Conservation (phyloP, 495 filamentous ascomycete species). For the Aspergillus coremiiformis region DNA sequence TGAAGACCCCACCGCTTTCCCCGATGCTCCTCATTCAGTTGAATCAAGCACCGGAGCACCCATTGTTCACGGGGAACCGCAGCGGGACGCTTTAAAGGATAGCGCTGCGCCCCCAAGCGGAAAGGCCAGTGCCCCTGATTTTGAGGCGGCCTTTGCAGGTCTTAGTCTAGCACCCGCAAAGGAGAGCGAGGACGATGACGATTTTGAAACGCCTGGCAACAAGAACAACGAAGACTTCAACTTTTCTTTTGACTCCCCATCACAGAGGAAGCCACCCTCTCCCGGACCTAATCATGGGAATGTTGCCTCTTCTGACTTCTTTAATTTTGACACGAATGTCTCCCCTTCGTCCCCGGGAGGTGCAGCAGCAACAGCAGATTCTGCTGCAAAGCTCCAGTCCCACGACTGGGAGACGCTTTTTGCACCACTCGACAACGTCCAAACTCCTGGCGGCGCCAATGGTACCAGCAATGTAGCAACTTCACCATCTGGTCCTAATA, state of each 20-base stretch:
- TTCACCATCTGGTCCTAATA: constrained; percentile 8
- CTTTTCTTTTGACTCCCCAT: constrained; percentile 51
- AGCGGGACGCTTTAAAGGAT: constrained; percentile 13
- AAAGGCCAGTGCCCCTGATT: constrained; percentile 50
- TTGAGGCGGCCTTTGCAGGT: constrained; percentile 87
- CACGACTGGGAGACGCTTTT: constrained; percentile 98
- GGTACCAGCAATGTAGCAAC: constrained; percentile 7
- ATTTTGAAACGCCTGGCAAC: constrained; percentile 26
- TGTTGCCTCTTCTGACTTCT: constrained; percentile 31
- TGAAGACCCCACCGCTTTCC: constrained; percentile 51
- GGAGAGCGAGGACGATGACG: constrained; percentile 79
- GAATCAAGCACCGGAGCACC: constrained; percentile 37
- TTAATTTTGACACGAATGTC: constrained; percentile 45
- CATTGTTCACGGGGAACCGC: constrained; percentile 32
- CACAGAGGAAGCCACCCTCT: constrained; percentile 22
- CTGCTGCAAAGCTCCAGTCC: constrained; percentile 21
- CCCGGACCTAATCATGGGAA: constrained; percentile 17
- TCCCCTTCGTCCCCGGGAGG: constrained; percentile 42
- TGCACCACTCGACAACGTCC: constrained; percentile 60
- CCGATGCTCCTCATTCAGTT: constrained; percentile 41
- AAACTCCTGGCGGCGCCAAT: constrained; percentile 28
- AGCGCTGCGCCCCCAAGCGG: constrained; percentile 17
- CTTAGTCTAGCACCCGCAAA: constrained; percentile 50
- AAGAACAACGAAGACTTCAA: constrained; percentile 61
- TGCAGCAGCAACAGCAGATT: constrained; percentile 23